A percentile compares a stretch with the other conserved stretches of the same genome.
phyloP scores from a whole-genome alignment of 345 rosid genomes.

The Citrus inodora region DNA sequence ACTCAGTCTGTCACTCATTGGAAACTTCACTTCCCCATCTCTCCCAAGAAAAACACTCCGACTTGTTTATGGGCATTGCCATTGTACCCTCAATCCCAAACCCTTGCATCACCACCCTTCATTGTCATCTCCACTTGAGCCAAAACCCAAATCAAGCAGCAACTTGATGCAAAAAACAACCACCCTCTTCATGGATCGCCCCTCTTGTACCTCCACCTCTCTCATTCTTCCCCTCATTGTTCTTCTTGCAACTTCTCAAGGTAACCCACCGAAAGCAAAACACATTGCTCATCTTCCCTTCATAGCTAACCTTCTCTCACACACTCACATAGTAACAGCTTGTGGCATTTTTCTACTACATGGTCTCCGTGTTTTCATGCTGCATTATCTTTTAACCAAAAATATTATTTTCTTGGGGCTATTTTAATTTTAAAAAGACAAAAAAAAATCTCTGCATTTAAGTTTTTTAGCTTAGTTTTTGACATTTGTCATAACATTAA shows the following conservation, averaged over 20 bases:
- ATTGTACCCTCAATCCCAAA: neutral
- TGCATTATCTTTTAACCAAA: neutral
- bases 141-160: neutral
- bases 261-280: constrained; percentile 1
- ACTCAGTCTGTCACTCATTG: neutral
- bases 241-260: constrained; percentile 28
- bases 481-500: neutral
- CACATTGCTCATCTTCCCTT: neutral
- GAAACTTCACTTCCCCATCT: neutral
- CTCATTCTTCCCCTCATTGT: constrained; percentile 25
- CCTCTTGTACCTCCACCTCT: constrained; percentile 1
- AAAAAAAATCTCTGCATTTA: neutral
- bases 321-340: neutral
- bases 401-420: neutral
- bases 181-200: constrained; percentile 37
- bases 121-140: neutral
- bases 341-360: neutral
- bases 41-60: neutral
- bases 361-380: neutral
- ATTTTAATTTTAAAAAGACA: neutral
- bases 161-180: neutral
- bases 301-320: neutral
- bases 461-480: neutral
- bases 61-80: neutral
- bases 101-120: neutral